phyloP scores from a whole-genome alignment of 768 basidiomycete genomes.

The Suillus subaureus region DNA sequence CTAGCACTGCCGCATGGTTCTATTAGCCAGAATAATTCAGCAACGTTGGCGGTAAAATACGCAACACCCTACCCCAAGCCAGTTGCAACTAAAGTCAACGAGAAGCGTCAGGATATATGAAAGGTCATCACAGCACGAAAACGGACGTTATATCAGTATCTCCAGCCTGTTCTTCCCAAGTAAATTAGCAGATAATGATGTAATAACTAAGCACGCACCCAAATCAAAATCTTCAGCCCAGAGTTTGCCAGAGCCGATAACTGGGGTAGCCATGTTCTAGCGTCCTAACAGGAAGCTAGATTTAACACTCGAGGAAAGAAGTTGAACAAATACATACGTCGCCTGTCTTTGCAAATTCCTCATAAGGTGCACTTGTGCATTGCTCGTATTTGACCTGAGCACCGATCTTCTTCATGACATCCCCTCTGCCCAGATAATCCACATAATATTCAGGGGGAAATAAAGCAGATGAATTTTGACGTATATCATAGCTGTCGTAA shows the following conservation, averaged over 20 bases:
- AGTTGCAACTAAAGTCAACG: constrained; percentile 18
- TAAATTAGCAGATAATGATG: background rate
- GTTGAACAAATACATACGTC: constrained; percentile 44
- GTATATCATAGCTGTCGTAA: constrained; percentile 56
- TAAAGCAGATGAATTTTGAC: constrained; percentile 51
- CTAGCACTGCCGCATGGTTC: constrained; percentile 39
- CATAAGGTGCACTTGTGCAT: constrained; percentile 47
- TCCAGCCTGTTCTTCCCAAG: constrained; percentile 22
- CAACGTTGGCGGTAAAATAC: background rate
- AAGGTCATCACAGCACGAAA: background rate
- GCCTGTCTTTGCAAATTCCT: constrained; percentile 51
- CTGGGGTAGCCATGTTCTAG: constrained; percentile 39
- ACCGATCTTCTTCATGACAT: constrained; percentile 49
- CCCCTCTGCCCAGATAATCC: constrained; percentile 41
- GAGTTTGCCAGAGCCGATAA: constrained; percentile 39
- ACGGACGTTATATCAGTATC: constrained; percentile 31
- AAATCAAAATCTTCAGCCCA: constrained; percentile 40
- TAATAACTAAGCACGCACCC: constrained; percentile 29
- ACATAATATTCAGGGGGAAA: constrained; percentile 64
- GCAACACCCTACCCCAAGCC: constrained; percentile 37
- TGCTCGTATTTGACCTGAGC: constrained; percentile 51
- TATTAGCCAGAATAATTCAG: constrained; percentile 14
- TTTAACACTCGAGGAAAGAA: constrained; percentile 10
- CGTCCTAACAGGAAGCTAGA: constrained; percentile 21
- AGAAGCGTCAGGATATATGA: constrained; percentile 10